Percentiles rank a stretch among this genome's conserved stretches.
Evolutionary conservation across 768 basidiomycete genomes (phyloP).

Genomic region (Macrolepiota albuminosa): DNA sequence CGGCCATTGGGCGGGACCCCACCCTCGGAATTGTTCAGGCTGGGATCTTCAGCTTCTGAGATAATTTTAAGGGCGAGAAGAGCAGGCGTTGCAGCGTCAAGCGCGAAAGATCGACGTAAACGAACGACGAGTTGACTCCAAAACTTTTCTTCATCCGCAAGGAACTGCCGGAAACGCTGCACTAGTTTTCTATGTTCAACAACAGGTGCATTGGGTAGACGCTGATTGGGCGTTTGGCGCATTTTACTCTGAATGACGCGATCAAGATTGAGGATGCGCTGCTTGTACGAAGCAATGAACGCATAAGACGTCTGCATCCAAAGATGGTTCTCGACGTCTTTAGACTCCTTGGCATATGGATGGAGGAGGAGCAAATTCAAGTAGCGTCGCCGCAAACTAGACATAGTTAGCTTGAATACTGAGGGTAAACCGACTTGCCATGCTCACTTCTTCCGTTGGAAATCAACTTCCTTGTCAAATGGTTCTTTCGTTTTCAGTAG

Average conservation of each 20-base stretch:
- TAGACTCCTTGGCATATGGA: constrained; percentile 67
- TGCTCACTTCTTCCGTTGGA: constrained; percentile 79
- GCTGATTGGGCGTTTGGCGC: constrained; percentile 39
- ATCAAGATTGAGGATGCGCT: constrained; percentile 65
- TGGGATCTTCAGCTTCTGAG: constrained; percentile 31
- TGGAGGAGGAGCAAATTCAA: constrained; percentile 64
- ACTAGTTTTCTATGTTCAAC: constrained; percentile 86
- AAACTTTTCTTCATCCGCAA: constrained; percentile 87
- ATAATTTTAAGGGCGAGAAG: constrained; percentile 56
- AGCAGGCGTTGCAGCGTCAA: constrained; percentile 58
- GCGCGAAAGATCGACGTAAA: constrained; percentile 63
- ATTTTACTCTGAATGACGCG: constrained; percentile 40
- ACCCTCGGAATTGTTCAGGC: constrained; percentile 15
- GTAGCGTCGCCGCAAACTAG: constrained; percentile 67
- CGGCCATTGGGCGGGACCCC: constrained; percentile 34
- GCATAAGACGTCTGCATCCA: constrained; percentile 93
- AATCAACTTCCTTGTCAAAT: constrained; percentile 84
- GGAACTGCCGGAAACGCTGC: constrained; percentile 85
- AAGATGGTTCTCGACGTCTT: constrained; percentile 76
- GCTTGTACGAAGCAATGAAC: constrained; percentile 80
- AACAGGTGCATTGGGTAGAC: constrained; percentile 28
- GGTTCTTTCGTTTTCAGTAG: constrained; percentile 69
- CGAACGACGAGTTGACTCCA: constrained; percentile 80
- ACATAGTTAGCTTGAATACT: constrained; percentile 10
- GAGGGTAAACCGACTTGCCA: constrained; percentile 5